Conservation (phyloP, 148 eudicot species). For the Spergularia marina region DNA sequence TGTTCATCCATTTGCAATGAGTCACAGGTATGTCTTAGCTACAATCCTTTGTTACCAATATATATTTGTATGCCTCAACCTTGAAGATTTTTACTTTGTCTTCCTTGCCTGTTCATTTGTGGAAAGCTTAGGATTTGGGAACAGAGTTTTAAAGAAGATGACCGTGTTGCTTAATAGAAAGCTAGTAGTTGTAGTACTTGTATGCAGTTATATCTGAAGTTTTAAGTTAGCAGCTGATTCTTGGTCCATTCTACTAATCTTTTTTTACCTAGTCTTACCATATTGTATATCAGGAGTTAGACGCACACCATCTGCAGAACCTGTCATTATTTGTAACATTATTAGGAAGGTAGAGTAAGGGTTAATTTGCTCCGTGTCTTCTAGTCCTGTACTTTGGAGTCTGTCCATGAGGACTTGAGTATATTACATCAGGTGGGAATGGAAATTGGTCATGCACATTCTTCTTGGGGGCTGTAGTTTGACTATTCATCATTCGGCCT, state of each 20-base stretch:
- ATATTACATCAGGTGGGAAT: not conserved
- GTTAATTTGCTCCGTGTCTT: not conserved
- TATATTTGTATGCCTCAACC: not conserved
- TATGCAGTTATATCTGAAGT: not conserved
- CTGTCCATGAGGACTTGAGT: not conserved
- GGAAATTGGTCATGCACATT: not conserved
- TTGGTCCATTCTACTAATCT: not conserved
- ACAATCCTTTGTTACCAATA: not conserved
- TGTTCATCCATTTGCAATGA: constrained; percentile 55
- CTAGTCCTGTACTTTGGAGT: not conserved
- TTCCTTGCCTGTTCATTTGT: not conserved
- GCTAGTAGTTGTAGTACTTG: not conserved
- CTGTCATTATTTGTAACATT: constrained; percentile 3
- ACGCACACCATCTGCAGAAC: not conserved
- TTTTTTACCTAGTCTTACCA: not conserved
- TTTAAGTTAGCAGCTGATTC: not conserved
- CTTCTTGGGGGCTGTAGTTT: not conserved
- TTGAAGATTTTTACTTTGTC: not conserved
- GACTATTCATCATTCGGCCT: not conserved
- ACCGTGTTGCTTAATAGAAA: not conserved
- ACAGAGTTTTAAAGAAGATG: too few relatives aligned
- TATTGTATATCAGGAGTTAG: not conserved
- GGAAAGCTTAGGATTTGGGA: not conserved
- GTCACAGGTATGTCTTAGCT: constrained; percentile 54
- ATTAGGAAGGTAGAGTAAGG: not conserved